These are phyloP conservation scores for Chytriomyces sp. DNA, from an alignment of 192 early-diverging fungal species.

Conservation along the genomic window DNA sequence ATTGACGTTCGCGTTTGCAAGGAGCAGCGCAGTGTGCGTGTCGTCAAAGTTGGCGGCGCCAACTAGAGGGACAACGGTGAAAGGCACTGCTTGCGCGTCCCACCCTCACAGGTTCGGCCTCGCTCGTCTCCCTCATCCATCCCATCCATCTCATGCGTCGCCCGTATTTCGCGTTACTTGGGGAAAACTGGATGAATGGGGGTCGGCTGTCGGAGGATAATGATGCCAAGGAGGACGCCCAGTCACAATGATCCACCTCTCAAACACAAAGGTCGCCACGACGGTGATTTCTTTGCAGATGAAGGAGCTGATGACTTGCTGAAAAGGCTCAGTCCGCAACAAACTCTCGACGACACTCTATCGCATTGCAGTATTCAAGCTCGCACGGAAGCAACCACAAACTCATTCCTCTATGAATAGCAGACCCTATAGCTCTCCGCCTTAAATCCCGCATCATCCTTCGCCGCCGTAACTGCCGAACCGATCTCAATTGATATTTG, in stretches of 20 bases:
- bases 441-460: conserved; percentile 10
- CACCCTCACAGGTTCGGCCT: conserved; percentile 44
- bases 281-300: conserved; percentile 53
- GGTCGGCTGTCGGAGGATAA: neutral
- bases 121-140: neutral
- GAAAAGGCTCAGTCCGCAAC: neutral
- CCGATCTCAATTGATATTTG: neutral
- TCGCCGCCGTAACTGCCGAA: conserved; percentile 2
- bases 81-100: conserved; percentile 48
- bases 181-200: neutral
- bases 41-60: conserved; percentile 5
- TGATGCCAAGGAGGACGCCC: neutral
- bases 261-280: conserved; percentile 10
- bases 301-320: conserved; percentile 48
- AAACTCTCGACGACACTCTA: neutral
- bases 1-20: neutral
- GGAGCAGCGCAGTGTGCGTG: conserved; percentile 14
- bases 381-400: neutral
- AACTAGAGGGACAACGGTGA: conserved; percentile 51
- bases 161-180: neutral
- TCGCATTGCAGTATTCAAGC: neutral
- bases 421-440: conserved; percentile 6
- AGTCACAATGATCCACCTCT: neutral
- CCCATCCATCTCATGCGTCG: neutral
- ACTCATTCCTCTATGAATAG: neutral